A percentile compares a stretch with the other conserved stretches of the same genome.
Conservation (phyloP, 805 yeast genomes). For the Candida broadrunensis region DNA sequence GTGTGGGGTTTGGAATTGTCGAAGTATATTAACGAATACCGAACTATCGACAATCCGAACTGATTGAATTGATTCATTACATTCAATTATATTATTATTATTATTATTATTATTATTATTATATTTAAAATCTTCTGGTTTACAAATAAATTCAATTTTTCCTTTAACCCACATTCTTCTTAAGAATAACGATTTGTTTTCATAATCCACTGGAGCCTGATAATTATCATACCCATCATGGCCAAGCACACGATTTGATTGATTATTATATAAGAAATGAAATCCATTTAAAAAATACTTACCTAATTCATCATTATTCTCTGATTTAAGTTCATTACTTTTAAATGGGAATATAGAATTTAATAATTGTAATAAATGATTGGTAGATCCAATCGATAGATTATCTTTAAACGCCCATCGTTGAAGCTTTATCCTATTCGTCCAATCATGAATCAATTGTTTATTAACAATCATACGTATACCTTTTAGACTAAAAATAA, state of each 20-base stretch:
- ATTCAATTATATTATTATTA: conserved; percentile 38
- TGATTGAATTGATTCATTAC: conserved; percentile 51
- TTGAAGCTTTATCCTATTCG: conserved; percentile 10
- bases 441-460: conserved; percentile 15
- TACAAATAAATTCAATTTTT: conserved; percentile 37
- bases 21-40: conserved; percentile 52
- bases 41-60: conserved; percentile 34
- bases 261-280: conserved; percentile 68
- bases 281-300: conserved; percentile 40
- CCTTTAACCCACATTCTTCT: conserved; percentile 86
- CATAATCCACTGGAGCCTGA: conserved; percentile 54
- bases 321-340: background rate
- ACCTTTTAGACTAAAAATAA: no score
- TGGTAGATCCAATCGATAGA: conserved; percentile 16
- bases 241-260: conserved; percentile 47
- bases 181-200: conserved; percentile 30
- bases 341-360: conserved; percentile 7
- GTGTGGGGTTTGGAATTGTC: conserved; percentile 37
- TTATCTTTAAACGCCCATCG: conserved; percentile 19
- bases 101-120: conserved; percentile 16
- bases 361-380: conserved; percentile 15
- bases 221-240: conserved; percentile 79
- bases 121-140: conserved; percentile 22
- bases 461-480: background rate
- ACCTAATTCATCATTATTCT: no score